Percentiles rank a stretch among this genome's conserved stretches.
Evolutionary conservation across 495 filamentous ascomycete genomes (phyloP).

Genomic region (Penicillium ochrochloron): DNA sequence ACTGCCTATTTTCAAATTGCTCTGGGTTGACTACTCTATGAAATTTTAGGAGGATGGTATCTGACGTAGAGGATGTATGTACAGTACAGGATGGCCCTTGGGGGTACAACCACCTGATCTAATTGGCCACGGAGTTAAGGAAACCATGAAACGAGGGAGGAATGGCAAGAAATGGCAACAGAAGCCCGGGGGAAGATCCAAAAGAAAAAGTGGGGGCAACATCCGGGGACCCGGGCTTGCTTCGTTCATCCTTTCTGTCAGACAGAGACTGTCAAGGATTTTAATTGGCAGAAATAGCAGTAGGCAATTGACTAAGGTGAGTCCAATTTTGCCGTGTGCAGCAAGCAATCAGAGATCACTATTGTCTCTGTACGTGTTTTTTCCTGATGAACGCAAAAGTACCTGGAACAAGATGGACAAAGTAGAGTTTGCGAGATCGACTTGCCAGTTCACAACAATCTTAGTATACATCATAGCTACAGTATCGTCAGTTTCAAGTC

Average conservation of each 20-base stretch:
- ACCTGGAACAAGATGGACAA: not conserved
- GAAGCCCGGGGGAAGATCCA: conserved; percentile 12
- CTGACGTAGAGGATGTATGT: conserved; percentile 4
- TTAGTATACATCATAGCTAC: not conserved
- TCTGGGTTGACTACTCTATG: not conserved
- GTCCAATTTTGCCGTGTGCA: not conserved
- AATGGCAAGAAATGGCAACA: conserved; percentile 15
- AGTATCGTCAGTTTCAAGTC: not conserved
- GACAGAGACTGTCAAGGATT: not conserved
- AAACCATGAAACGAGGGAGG: conserved; percentile 1
- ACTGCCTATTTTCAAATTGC: too few relatives aligned
- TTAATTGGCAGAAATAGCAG: not conserved
- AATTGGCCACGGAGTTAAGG: conserved; percentile 14
- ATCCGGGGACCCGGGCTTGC: conserved; percentile 3
- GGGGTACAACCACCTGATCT: not conserved
- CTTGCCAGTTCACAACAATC: not conserved
- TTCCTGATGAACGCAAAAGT: conserved; percentile 1
- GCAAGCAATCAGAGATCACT: not conserved
- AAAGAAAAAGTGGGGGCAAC: not conserved
- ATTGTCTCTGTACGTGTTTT: not conserved
- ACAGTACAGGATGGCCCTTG: not conserved
- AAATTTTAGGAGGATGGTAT: not conserved
- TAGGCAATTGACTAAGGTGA: not conserved
- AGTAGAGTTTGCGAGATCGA: conserved; percentile 2
- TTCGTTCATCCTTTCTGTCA: not conserved